Base-by-base conservation (phyloP, 345 rosid species). In the Citrus hindsii region DNA sequence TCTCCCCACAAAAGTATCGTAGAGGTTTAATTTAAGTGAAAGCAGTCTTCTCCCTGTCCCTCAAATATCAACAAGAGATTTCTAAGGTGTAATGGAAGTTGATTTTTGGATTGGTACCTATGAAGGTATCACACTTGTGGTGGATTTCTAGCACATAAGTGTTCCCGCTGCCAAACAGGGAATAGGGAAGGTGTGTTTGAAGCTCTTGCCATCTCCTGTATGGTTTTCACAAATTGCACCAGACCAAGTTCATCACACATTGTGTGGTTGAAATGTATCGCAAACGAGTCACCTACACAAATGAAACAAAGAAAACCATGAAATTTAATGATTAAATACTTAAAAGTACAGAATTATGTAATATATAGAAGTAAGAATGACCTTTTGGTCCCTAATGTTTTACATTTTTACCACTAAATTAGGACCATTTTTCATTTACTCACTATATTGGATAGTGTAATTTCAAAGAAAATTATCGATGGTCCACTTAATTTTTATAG, bases 121-220 rank as follows among this genome's bases (percentile, higher is more conserved):
- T 7, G 5, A 35, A 16, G 2, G 60, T 16, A 4, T 9, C 22
- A 28, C 0, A 74, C 22, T 3, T 46, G 38, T 3, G 69, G 81
- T 3, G 76, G 68, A 9, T 62, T 58, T 27, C 73, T 51, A 7
- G 84, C 72, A 12, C 63, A 18, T 5, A 78, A 10, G 0, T 40
- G 61, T 48, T 77, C 51, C 2, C 81, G 38, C 1, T 73, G 40
- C 84, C 81, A 78, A 0, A 69, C 72, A 4, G 81, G 81, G 32
- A 5, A 12, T 24, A 82, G 5, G 0, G 63, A 60, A 0, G 76
- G 79, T 5, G 58, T 7, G 5, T n/a, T 1, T 37, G 14, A 9
- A 0, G 71, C 75, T 19, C 32, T 46, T 3, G 51, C 79, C 27
- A 82, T 62, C 48, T 78, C 81, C 0, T 2, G 67, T 2, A 78